A percentile compares a stretch with the other conserved stretches of the same genome.
Conservation (phyloP, 2,329 filamentous ascomycete genomes). For the Beauveria australis region DNA sequence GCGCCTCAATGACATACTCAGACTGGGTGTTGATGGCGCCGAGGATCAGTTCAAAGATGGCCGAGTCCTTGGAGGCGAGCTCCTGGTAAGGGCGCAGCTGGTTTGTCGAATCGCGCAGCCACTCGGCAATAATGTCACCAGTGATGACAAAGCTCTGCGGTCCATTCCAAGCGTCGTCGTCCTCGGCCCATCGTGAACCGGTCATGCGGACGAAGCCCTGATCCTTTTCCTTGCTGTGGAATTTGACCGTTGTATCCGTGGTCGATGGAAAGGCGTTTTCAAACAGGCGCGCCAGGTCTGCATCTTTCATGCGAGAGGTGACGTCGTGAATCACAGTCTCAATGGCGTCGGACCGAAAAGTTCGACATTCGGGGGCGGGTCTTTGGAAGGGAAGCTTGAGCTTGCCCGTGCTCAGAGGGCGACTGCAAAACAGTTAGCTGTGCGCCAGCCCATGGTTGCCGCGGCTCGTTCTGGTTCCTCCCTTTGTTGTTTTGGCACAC, state of each 20-base stretch:
- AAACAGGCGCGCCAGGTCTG: slow-evolving; percentile 84
- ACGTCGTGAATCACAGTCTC: slow-evolving; percentile 83
- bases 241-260: slow-evolving; percentile 81
- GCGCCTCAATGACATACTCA: slow-evolving; percentile 88
- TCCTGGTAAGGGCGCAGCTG: slow-evolving; percentile 85
- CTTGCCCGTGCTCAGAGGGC: slow-evolving; percentile 71
- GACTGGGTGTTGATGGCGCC: slow-evolving; percentile 95
- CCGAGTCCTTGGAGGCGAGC: slow-evolving; percentile 71
- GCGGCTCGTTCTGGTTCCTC: neutral
- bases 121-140: slow-evolving; percentile 87
- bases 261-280: slow-evolving; percentile 70
- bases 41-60: slow-evolving; percentile 70
- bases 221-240: slow-evolving; percentile 61
- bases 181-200: slow-evolving; percentile 22
- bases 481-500: neutral
- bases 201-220: slow-evolving; percentile 28
- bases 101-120: slow-evolving; percentile 88
- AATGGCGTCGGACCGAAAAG: slow-evolving; percentile 78
- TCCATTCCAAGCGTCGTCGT: slow-evolving; percentile 66
- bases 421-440: slow-evolving; percentile 36
- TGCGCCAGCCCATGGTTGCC: neutral
- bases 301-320: slow-evolving; percentile 69
- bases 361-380: slow-evolving; percentile 72
- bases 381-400: slow-evolving; percentile 79
- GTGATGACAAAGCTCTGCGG: slow-evolving; percentile 90